A percentile compares a stretch with the other conserved stretches of the same genome.
Evolutionary conservation across 768 basidiomycete species (phyloP).

Genomic region (Podaxis pistillaris): DNA sequence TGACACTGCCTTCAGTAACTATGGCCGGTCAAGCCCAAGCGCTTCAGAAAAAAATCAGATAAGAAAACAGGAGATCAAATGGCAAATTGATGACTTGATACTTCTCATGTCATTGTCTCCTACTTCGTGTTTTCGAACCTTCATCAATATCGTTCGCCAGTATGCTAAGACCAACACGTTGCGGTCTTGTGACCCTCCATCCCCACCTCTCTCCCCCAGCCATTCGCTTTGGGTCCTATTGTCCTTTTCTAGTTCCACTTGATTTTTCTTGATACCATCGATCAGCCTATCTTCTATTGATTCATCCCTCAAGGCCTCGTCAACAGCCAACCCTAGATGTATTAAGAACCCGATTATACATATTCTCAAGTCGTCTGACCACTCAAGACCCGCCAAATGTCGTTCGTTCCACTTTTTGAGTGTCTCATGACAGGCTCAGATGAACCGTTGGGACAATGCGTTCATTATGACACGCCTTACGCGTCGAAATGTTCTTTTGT

Average conservation of each 20-base stretch:
- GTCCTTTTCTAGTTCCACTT: slow-evolving; percentile 7
- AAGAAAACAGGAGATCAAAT: slow-evolving; percentile 5
- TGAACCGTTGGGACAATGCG: neutral
- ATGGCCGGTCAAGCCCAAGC: neutral
- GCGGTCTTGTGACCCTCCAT: slow-evolving; percentile 12
- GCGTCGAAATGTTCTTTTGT: neutral
- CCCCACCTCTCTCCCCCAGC: neutral
- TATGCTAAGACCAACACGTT: slow-evolving; percentile 10
- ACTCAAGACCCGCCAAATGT: neutral
- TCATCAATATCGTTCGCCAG: neutral
- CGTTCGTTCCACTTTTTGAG: neutral
- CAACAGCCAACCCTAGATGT: neutral
- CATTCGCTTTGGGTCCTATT: slow-evolving; percentile 4
- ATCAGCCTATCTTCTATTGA: neutral
- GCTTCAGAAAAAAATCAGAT: slow-evolving; percentile 8
- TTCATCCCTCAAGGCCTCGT: neutral
- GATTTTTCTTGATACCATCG: slow-evolving; percentile 12
- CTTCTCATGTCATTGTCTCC: slow-evolving; percentile 2
- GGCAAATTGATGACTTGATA: slow-evolving; percentile 2
- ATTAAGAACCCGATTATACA: neutral
- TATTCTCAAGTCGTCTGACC: neutral
- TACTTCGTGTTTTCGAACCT: slow-evolving; percentile 6
- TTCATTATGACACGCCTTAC: neutral
- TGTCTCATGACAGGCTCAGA: neutral
- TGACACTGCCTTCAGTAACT: neutral